Evolutionary conservation across 2,329 filamentous ascomycete genomes (phyloP).

Genomic region (Penicillium paneum): DNA sequence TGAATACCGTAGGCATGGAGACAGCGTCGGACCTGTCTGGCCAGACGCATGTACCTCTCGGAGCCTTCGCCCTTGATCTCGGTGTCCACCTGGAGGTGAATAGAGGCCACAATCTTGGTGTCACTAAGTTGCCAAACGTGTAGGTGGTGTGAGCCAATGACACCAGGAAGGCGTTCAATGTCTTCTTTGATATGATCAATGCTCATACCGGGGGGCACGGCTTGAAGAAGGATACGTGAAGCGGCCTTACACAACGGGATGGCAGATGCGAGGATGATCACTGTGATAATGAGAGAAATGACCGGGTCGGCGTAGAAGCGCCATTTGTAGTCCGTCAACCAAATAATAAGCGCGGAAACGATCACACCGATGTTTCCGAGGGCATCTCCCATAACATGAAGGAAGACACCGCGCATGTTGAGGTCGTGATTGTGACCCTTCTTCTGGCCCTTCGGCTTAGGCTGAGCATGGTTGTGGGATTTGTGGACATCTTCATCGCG

Average conservation of each 20-base stretch:
- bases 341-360: conserved; percentile 76
- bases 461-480: conserved; percentile 74
- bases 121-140: conserved; percentile 98
- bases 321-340: conserved; percentile 78
- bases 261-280: conserved; percentile 60
- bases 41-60: conserved; percentile 84
- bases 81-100: conserved; percentile 90
- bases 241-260: conserved; percentile 53
- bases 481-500: conserved; percentile 52
- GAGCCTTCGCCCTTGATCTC: conserved; percentile 78
- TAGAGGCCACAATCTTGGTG: conserved; percentile 85
- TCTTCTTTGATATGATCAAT: conserved; percentile 90
- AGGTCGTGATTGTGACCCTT: conserved; percentile 59
- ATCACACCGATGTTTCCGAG: conserved; percentile 50
- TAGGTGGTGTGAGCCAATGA: conserved; percentile 88
- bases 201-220: conserved; percentile 82
- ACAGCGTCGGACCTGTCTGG: conserved; percentile 76
- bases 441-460: conserved; percentile 60
- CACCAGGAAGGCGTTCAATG: conserved; percentile 77
- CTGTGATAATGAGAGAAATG: conserved; percentile 90
- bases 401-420: conserved; percentile 80
- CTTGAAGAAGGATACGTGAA: conserved; percentile 82
- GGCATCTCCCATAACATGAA: conserved; percentile 56
- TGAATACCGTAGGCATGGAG: conserved; percentile 96
- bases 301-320: conserved; percentile 85